These are phyloP conservation scores for Psilocybe cubensis DNA, from an alignment of 768 basidiomycete species.

Conservation along the genomic window DNA sequence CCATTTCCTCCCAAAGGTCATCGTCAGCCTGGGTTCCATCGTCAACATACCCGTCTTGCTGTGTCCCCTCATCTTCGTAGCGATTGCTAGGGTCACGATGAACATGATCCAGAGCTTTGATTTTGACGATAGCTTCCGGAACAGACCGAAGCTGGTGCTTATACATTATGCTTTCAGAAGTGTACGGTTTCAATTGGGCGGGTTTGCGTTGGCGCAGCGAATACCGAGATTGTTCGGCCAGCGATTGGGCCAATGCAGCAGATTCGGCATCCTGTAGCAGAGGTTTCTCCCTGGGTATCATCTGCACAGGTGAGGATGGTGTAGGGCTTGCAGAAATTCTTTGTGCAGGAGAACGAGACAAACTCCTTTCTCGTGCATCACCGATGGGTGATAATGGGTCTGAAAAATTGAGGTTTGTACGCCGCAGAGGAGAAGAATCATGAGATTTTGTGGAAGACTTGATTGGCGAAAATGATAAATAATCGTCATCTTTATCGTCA, in stretches of 20 bases:
- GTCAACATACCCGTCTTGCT: constrained; percentile 21
- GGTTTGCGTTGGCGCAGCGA: constrained; percentile 56
- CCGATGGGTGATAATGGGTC: background rate
- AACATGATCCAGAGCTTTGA: constrained; percentile 33
- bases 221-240: constrained; percentile 40
- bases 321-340: background rate
- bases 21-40: constrained; percentile 17
- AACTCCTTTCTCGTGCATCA: background rate
- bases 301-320: background rate
- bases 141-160: constrained; percentile 49
- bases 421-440: background rate
- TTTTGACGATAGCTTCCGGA: constrained; percentile 72
- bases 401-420: background rate
- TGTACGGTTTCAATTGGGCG: constrained; percentile 66
- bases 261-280: background rate
- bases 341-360: background rate
- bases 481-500: constrained; percentile 2
- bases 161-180: constrained; percentile 56
- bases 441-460: background rate
- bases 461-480: constrained; percentile 15
- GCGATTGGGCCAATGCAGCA: background rate
- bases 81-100: constrained; percentile 29
- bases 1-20: constrained; percentile 22
- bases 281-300: background rate
- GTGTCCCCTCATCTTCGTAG: constrained; percentile 34